Evolutionary conservation across 768 basidiomycete genomes (phyloP).

Genomic region (Hirschioporus abietinus): DNA sequence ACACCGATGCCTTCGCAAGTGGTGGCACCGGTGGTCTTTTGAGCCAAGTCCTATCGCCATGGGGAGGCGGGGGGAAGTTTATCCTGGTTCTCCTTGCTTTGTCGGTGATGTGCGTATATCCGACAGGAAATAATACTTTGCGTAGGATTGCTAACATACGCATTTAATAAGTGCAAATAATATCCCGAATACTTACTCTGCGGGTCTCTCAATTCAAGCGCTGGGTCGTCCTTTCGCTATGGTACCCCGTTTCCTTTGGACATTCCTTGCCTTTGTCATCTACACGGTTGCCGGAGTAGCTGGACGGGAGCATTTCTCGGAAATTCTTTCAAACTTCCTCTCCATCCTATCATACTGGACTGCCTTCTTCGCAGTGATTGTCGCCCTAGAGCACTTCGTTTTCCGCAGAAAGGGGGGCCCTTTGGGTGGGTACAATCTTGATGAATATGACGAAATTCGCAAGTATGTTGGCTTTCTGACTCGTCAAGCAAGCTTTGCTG

Average conservation of each 20-base stretch:
- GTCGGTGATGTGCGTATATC: conserved; percentile 33
- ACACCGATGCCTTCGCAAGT: conserved; percentile 33
- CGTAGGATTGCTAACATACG: neutral
- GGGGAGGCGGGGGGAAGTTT: conserved; percentile 38
- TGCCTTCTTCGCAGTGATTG: conserved; percentile 41
- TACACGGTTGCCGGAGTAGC: conserved; percentile 37
- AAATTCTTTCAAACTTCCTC: conserved; percentile 38
- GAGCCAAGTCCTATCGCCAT: conserved; percentile 37
- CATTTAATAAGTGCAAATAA: conserved; percentile 29
- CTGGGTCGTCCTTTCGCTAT: conserved; percentile 37
- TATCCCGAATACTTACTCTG: conserved; percentile 41
- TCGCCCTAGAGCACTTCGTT: conserved; percentile 42
- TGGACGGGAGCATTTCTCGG: conserved; percentile 40
- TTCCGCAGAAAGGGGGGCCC: conserved; percentile 34
- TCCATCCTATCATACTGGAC: conserved; percentile 41
- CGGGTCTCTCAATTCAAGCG: conserved; percentile 41
- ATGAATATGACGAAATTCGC: conserved; percentile 39
- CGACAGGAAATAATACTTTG: neutral
- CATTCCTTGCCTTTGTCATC: conserved; percentile 31
- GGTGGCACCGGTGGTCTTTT: conserved; percentile 41
- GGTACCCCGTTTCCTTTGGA: conserved; percentile 43
- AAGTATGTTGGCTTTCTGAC: conserved; percentile 22
- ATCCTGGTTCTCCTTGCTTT: conserved; percentile 37
- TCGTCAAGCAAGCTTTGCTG: neutral
- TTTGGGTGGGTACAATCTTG: conserved; percentile 47